Conservation (phyloP, 2,329 filamentous ascomycete genomes). For the Nothophaeocryptopus gaeumannii region DNA sequence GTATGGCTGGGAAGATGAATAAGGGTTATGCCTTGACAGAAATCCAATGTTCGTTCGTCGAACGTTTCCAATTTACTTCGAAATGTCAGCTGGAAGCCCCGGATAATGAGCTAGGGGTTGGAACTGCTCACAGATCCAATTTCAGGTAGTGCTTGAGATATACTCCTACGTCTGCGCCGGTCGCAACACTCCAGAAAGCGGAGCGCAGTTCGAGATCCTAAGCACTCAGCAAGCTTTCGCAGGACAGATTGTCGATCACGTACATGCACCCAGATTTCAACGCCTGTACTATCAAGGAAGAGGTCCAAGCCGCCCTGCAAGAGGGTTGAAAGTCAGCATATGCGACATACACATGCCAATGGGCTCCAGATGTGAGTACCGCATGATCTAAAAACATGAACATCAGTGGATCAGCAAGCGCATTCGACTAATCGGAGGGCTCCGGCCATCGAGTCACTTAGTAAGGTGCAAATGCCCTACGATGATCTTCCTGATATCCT, state of each 20-base stretch:
- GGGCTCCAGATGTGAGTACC: too few species aligned
- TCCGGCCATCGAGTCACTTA: too few species aligned
- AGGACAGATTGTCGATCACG: conserved; percentile 33
- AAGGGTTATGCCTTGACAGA: conserved; percentile 38
- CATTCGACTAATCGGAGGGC: too few species aligned
- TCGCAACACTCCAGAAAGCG: conserved; percentile 37
- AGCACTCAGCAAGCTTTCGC: conserved; percentile 36
- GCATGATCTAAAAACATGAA: conserved; percentile 29
- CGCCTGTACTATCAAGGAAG: conserved; percentile 35
- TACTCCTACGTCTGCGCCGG: conserved; percentile 36
- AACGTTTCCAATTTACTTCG: conserved; percentile 38
- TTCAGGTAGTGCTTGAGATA: conserved; percentile 37
- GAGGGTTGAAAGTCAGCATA: too few species aligned
- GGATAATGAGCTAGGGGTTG: not conserved
- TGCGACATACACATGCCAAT: too few species aligned
- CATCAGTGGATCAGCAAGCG: too few species aligned
- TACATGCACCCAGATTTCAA: conserved; percentile 38
- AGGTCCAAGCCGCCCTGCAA: conserved; percentile 28
- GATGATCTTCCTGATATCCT: conserved; percentile 39
- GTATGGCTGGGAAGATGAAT: conserved; percentile 39
- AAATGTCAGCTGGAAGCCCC: not conserved
- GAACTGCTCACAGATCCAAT: conserved; percentile 29
- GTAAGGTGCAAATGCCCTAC: conserved; percentile 36
- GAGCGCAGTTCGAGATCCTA: conserved; percentile 33
- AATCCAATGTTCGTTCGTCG: conserved; percentile 35